Evolutionary conservation across 177 flowering plant genomes (phyloP), one percentile per base, ranked within the genome.

Genomic region (Vitis hybrid): DNA sequence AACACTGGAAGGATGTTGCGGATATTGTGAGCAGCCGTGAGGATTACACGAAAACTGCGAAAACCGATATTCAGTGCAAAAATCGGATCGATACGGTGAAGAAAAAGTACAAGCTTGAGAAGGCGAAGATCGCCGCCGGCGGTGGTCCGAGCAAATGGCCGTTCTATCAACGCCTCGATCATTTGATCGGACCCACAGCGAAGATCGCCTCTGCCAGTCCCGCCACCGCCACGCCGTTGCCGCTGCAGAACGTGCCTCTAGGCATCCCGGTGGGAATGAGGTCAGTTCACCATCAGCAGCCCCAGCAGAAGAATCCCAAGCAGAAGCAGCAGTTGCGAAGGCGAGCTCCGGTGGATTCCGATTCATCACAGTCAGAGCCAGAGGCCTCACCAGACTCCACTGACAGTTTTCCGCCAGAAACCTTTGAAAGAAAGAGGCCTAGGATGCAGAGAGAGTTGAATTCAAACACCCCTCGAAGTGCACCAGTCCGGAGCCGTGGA

Each of bases 1-100:
- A 89, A 74, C 94, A 94, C 74, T 94, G 98, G 98, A 82, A 85
- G 69, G 96, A 94, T 10, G 98, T 94, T 0, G 93, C 97, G 0
- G 94, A 89, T n/a, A 76, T 85, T 11, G 98, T 91, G 17, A 77
- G 82, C 70, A 69, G 86, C 69, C 74, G 88, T 5, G 90, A 86
- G 15, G 86, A 84, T 27, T 73, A 78, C 51, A 61, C 73, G 0
- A 90, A 87, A 64, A 61, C 83, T 0, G 85, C 86, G 9, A 89
- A 87, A 61, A 90, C 96, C 1, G 97, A 92, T 69, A 78, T 92
- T 15, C 98, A 94, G 84, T 94, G 98, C 75, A 93, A 93, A 87
- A 91, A 93, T 60, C 79, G 98, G 35, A 91, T 93, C 71, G 98
- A 93, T 66, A 93, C 98, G 6, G 85, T 91, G 9, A 94, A 94